Evolutionary conservation across 2,329 filamentous ascomycete genomes (phyloP), one percentile per base, ranked within the genome.

Genomic region (Cercospora sp.): DNA sequence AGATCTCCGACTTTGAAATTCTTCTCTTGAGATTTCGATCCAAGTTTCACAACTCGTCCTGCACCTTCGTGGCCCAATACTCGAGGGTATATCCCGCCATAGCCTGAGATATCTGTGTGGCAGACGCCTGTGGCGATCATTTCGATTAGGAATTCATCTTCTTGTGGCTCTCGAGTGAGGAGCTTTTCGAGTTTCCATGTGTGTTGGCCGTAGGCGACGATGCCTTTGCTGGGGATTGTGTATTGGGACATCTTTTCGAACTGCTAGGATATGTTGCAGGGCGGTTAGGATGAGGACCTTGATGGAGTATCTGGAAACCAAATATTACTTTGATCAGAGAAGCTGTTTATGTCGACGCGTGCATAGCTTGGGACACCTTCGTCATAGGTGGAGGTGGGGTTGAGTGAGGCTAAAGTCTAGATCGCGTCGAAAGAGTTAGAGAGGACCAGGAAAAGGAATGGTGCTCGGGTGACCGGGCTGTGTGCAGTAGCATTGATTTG

Each of bases 101-200:
- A 66, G 51, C 72, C 67, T 20, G 70, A 64, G 42, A 72, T 68
- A 65, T 87, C 85, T 0, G 84, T 84, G 65, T 86, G 85, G 65
- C 85, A 87, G 58, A 87, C 80, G 0, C 85, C 85, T 0, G 82
- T 82, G 0, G 84, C 83, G 5, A 85, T 76, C 58, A 86, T 82
- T 33, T 83, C 81, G 5, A 87, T 80, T 0, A 86, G 77, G 0
- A 85, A 76, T 72, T 86, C 84, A 48, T 83, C 79, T 59, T 67
- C 60, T 10, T 39, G 42, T 4, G 72, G 72, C 18, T 70, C 71
- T 13, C 72, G 68, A 6, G 70, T 71, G n/a, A 74, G 62, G 48
- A 74, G 67, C 9, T 68, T 64, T 18, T 73, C 65, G 45, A 68
- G 48, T 39, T 66, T 70, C 72, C 72, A 74, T 20, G 69, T 70